Base-by-base conservation (phyloP, 352 stramenopile genomes). In the Thraustochytrium sp. region DNA sequence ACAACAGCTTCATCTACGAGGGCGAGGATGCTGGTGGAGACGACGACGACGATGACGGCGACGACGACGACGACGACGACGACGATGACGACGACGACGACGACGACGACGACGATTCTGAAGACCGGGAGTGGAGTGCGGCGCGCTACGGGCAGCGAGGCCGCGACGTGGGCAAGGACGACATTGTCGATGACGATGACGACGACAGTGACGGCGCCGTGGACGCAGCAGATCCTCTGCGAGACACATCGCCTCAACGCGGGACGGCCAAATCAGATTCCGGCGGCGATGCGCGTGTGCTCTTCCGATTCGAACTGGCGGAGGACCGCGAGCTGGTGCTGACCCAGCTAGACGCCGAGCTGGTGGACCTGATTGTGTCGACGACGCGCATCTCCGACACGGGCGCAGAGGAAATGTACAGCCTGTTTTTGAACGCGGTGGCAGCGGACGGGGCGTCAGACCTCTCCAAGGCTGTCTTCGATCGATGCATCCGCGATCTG, bases 1-100 rank as follows among this genome's bases (percentile, higher is more conserved):
- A 72, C 40, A 44, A 72, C 31, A 72, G 59, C 59, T 72, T 72
- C 46, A n/a, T 49, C 21, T 90, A 94, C 40, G 89, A 87, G 75
- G 84, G 85, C 2, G 59, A 49, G 9, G 59, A 72, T 18, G 59
- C 13, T 26, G 59, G 11, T 16, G 59, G 34, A 11, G 34, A 29
- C n/a, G 38, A 76, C 64, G 38, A 76, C 31, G 64, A 76, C 36
- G 68, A 80, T 37, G 40, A 23, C 36, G 26, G 23, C 31, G 68
- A 44, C 8, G 68, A 49, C 23, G 38, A 61, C 38, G 46, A 37
- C 23, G 73, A 56, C 5, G 26, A 42, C 23, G 49, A 56, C 73
- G 16, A 13, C 23, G 73, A 5, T 18, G 73, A 37, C n/a, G 16
- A n/a, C 38, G 9, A 37, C 59, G 65, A 80, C 5, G 9, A 82